Conservation (phyloP, 306 rosid species). For the Malus sieversii region DNA sequence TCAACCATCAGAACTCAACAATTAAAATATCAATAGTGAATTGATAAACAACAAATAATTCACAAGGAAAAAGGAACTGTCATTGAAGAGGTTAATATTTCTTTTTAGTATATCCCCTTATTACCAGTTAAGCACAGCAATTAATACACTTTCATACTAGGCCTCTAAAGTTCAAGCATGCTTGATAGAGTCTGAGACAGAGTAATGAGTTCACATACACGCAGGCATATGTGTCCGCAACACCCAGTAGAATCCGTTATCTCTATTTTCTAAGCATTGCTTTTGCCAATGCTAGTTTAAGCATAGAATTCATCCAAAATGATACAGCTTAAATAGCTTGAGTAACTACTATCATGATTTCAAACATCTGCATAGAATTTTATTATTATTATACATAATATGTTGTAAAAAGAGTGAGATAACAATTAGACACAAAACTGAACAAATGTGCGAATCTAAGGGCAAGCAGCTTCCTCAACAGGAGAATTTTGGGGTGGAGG, state of each 20-base stretch:
- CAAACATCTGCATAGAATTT: not conserved
- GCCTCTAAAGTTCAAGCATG: not conserved
- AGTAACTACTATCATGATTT: not conserved
- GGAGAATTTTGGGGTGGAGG: not conserved
- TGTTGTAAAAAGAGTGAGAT: not conserved
- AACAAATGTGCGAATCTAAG: not conserved
- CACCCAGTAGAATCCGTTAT: not conserved
- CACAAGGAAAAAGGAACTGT: not conserved
- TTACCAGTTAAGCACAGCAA: not conserved
- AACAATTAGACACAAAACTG: not conserved
- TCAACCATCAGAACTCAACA: constrained; percentile 21
- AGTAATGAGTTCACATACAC: not conserved
- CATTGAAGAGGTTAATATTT: not conserved
- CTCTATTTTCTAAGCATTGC: constrained; percentile 5
- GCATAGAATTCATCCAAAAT: not conserved
- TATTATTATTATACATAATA: not conserved
- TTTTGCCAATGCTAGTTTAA: constrained; percentile 5
- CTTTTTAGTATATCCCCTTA: not conserved
- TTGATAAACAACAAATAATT: not conserved
- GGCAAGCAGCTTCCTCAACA: not conserved
- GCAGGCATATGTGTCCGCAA: not conserved
- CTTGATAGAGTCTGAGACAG: not conserved
- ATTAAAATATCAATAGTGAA: not conserved
- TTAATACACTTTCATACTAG: not conserved
- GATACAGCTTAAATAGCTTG: not conserved